A percentile compares a stretch with the other conserved stretches of the same genome.
Conservation (phyloP, 768 basidiomycete genomes). For the Auricularia sp. region DNA sequence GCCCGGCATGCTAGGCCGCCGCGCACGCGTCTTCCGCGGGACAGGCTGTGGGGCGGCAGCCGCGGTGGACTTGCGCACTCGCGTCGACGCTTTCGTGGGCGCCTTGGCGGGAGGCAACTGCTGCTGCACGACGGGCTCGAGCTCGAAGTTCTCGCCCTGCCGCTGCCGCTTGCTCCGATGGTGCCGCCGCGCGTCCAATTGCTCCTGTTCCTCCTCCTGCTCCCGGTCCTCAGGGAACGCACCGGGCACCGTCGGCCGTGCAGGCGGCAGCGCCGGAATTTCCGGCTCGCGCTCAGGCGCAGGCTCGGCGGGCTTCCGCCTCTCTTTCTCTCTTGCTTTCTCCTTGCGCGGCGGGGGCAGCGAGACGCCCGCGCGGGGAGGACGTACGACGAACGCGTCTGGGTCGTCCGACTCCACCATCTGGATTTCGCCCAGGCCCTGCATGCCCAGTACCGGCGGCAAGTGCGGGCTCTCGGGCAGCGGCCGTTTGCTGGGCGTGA, state of each 20-base stretch:
- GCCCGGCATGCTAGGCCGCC: neutral
- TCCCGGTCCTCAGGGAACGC: neutral
- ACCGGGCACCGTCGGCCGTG: neutral
- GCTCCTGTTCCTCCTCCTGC: neutral
- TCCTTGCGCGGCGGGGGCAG: neutral
- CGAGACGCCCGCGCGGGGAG: neutral
- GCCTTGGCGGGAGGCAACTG: neutral
- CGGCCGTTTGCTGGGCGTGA: neutral
- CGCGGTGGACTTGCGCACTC: neutral
- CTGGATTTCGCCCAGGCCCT: neutral
- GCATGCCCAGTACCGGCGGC: neutral
- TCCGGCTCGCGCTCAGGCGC: neutral
- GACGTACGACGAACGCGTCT: neutral
- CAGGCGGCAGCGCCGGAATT: neutral
- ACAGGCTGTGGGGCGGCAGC: neutral
- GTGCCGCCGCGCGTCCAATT: neutral
- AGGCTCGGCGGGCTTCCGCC: neutral
- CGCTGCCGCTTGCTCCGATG: neutral
- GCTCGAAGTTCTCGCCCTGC: neutral
- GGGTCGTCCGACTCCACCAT: constrained; percentile 1
- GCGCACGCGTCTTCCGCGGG: neutral
- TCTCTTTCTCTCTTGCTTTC: neutral
- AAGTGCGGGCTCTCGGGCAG: neutral
- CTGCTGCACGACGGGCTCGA: neutral
- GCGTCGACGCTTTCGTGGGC: neutral